Base-by-base conservation (phyloP, 192 early-diverging fungal species). In the Irineochytrium annulatum region DNA sequence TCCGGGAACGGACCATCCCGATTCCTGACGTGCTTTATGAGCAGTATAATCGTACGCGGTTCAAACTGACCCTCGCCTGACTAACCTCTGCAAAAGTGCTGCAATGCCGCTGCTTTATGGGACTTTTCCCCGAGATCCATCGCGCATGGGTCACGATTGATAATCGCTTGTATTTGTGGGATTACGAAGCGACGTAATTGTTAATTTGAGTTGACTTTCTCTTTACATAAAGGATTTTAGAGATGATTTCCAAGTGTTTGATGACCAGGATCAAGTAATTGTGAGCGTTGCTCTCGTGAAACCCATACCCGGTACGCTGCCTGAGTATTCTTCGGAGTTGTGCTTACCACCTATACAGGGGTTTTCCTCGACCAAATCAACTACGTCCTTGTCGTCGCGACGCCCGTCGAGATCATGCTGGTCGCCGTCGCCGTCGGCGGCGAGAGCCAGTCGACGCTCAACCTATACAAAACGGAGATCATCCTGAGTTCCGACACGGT, bases 71-170 rank as follows among this genome's bases (percentile, higher is more conserved):
- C 2, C 17, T 51, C 32, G 43, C 5, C 16, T 43, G 17, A 35
- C 35, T 22, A n/a, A n/a, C n/a, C n/a, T n/a, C n/a, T 27, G 35
- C 24, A 2, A 16, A 49, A 77, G 75, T 78, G 22, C 74, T 91
- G 0, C 79, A 89, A 69, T 88, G 82, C 57, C 80, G 83, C 48
- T 85, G 84, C 59, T 94, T 91, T 68, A 88, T 93, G 82, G 95
- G 95, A 0, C 68, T 98, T 20, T 92, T 92, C 32, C 89, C 93
- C 13, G 90, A 93, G 57, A 89, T 98, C 52, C 75, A 89, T 48
- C 86, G 89, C 22, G 93, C 87, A 16, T 98, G 93, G 90, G 89
- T 96, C 34, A 90, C 89, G 1, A 87, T 98, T 45, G 92, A 92
- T 70, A 85, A 91, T 66, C 76, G 83, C 31, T 77, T 96, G 29